Evolutionary conservation across 331 rosid species (phyloP).

Genomic region (Quercus phellos): DNA sequence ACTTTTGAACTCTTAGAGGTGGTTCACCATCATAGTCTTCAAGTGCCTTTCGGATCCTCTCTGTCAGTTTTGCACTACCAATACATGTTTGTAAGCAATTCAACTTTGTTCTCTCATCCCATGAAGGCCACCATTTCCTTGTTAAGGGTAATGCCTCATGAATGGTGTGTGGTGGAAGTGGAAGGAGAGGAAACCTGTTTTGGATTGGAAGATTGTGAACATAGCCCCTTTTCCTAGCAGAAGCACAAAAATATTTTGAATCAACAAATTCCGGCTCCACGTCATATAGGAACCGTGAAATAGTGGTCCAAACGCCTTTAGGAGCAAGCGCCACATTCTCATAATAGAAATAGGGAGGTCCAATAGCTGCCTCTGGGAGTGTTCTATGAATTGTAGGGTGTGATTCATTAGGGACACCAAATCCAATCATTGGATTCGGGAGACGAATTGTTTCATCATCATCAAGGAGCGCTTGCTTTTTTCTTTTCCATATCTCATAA

Average conservation of each 20-base stretch:
- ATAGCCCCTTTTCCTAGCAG: constrained; percentile 95
- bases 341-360: constrained; percentile 89
- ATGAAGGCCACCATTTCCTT: constrained; percentile 92
- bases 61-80: constrained; percentile 70
- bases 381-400: constrained; percentile 26
- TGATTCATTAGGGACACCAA: constrained; percentile 71
- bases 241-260: constrained; percentile 80
- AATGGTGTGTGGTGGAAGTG: constrained; percentile 67
- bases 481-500: constrained; percentile 48
- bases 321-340: constrained; percentile 96
- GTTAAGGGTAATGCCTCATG: constrained; percentile 78
- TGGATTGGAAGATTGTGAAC: constrained; percentile 82
- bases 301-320: constrained; percentile 89
- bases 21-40: constrained; percentile 55
- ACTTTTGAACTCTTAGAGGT: constrained; percentile 45
- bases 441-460: constrained; percentile 65
- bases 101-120: constrained; percentile 72
- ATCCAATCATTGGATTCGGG: constrained; percentile 91
- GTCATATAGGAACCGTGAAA: constrained; percentile 74
- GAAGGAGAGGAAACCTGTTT: constrained; percentile 73
- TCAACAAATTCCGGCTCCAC: constrained; percentile 91
- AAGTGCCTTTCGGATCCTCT: constrained; percentile 72
- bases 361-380: constrained; percentile 62
- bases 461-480: constrained; percentile 40
- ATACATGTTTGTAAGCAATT: constrained; percentile 74